Evolutionary conservation across 75 land plant species (phyloP), one percentile per base, ranked within the genome.

Genomic region (Pinus tabuliformis): DNA sequence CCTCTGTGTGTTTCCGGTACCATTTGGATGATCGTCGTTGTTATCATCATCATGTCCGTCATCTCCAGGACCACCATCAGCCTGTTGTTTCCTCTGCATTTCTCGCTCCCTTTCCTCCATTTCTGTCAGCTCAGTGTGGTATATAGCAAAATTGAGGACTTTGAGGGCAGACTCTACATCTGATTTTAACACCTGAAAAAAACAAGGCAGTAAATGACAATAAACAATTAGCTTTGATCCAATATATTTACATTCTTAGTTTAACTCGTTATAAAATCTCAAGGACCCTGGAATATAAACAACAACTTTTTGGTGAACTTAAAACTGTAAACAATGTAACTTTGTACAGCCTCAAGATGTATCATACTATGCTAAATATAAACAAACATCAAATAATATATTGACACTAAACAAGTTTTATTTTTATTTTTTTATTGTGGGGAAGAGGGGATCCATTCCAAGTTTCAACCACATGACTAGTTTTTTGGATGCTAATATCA

Each of bases 141-240:
- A 97, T 24, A 97, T 90, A 12, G 99, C 99, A 81, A 97, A 94
- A 71, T 92, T 97, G 58, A 97, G 88, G 75, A 94, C 89, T 84
- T 91, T 85, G 2, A 97, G 81, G 64, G 99, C 99, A 84, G 99
- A 91, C 78, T 97, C 95, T 61, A 91, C 99, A 84, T 94, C 99
- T 73, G 80, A 80, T 70, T 88, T 91, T 37, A 73, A 14, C 16
- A 97, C 93, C 97, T 94, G 78, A 56, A 61, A 1, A 66, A 61
- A 74, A 5, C 74, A 72, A 11, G 12, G 54, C 15, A 56, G 57
- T 7, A 72, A 72, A 72, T 6, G 14, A 15, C 58, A 56, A 45
- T 7, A 24, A 13, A 49, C 54, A 11, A 11, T 49, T 49, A 49
- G 13, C 54, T 45, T 45, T 6, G 8, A 45, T 6, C 52, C 52